Evolutionary conservation across 805 yeast genomes (phyloP).

Genomic region (Wickerhamiella allomyrinae): DNA sequence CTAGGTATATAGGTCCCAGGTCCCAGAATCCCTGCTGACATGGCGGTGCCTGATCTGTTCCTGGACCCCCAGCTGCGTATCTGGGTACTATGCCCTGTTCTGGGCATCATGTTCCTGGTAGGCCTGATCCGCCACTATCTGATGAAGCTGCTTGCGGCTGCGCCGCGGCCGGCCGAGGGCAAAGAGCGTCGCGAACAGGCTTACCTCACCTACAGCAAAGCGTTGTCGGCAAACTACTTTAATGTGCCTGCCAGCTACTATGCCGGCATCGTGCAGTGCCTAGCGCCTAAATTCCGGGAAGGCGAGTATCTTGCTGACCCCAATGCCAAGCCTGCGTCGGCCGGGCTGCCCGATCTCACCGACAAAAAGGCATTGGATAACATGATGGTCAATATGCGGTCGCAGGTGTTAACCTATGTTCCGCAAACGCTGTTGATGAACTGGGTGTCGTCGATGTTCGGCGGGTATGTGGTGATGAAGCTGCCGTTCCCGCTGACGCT

Average conservation of each 20-base stretch:
- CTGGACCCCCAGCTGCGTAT: constrained; percentile 70
- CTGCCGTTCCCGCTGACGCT: constrained; percentile 85
- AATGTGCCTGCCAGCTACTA: constrained; percentile 37
- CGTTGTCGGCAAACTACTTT: constrained; percentile 40
- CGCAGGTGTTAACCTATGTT: constrained; percentile 65
- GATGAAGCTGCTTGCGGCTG: constrained; percentile 44
- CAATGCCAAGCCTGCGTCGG: constrained; percentile 33
- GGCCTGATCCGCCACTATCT: constrained; percentile 65
- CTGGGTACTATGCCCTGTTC: constrained; percentile 87
- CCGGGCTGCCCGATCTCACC: constrained; percentile 30
- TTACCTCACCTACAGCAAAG: constrained; percentile 42
- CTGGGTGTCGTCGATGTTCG: constrained; percentile 88
- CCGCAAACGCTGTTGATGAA: constrained; percentile 93
- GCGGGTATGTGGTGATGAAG: constrained; percentile 76
- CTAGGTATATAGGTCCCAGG: too few relatives aligned
- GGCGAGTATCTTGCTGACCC: constrained; percentile 44
- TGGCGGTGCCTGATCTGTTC: constrained; percentile 32
- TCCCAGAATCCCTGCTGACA: not conserved
- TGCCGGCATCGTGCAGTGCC: constrained; percentile 34
- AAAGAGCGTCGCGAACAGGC: constrained; percentile 41
- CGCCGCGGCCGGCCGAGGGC: constrained; percentile 39
- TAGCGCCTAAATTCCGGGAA: constrained; percentile 34
- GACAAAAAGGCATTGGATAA: constrained; percentile 63
- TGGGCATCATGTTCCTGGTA: constrained; percentile 76
- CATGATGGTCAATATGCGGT: constrained; percentile 62